Base-by-base conservation (phyloP, 148 eudicot species). In the Nepenthes mirabilis region DNA sequence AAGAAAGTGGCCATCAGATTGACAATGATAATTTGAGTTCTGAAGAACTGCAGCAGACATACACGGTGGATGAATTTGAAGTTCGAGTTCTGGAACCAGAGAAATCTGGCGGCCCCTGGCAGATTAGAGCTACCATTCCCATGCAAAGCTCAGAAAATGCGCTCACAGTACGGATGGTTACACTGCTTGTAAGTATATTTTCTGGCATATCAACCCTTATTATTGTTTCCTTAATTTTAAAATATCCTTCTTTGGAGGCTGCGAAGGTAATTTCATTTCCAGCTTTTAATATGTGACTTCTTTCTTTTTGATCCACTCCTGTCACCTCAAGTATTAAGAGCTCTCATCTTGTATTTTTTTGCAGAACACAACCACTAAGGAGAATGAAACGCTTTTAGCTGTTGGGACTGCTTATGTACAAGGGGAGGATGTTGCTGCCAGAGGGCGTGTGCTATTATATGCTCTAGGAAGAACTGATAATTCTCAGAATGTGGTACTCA, bases 361-460 rank as follows among this genome's bases (percentile, higher is more conserved):
- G 49, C 83, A 93, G 98, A 93, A 93, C 65, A 83, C 85, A 34
- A 83, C 91, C 32, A 82, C 79, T 7, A 87, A 77, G 70, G 90
- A 77, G 63, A 89, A 89, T 59, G 99, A 86, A 77, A 93, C 96
- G 11, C 91, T 93, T 65, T 70, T 93, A 75, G 96, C 99, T 9
- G 64, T 93, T 65, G 99, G 99, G 59, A 93, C 99, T 65, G 99
- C 99, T 70, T 93, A 86, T 73, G 89, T 84, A 40, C 99, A 93
- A 77, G 99, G 99, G 33, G 99, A 93, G 77, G 99, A 93, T 80
- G 91, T 93, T 40, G 99, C 99, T 43, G 99, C 86, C 14, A 86
- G 99, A 78, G 99, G 99, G 32, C 91, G 99, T 48, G 89, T 93
- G 58, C 89, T 93, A 50, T 82, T 93, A 72, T 86, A 74, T 71